Evolutionary conservation across 2,329 filamentous ascomycete species (phyloP).

Genomic region (Lojkania enalia): DNA sequence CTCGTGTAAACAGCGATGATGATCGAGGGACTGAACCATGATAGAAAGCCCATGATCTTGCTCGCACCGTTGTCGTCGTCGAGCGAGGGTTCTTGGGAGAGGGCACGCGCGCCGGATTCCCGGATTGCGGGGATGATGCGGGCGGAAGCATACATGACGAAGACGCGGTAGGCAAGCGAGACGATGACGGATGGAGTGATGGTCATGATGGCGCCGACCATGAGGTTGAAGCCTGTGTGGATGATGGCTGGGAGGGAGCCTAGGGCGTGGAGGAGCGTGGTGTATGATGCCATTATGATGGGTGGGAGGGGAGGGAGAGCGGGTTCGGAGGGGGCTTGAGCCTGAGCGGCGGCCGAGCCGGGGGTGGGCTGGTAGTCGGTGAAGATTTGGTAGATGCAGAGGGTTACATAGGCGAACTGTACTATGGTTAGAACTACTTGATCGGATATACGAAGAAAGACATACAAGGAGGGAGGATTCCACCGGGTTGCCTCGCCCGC

Average conservation of each 20-base stretch:
- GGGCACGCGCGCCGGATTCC: conserved; percentile 78
- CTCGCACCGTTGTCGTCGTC: conserved; percentile 85
- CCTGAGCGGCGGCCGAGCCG: conserved; percentile 54
- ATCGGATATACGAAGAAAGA: neutral
- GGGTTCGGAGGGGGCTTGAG: conserved; percentile 64
- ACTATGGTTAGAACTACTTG: conserved; percentile 11
- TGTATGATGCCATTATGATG: conserved; percentile 98
- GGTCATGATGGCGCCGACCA: conserved; percentile 89
- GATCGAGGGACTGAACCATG: conserved; percentile 93
- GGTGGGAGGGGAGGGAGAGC: conserved; percentile 96
- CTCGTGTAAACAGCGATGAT: conserved; percentile 96
- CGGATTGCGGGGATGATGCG: conserved; percentile 93
- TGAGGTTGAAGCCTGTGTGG: conserved; percentile 80
- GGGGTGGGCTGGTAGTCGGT: conserved; percentile 91
- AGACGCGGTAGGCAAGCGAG: conserved; percentile 87
- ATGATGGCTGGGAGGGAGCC: conserved; percentile 82
- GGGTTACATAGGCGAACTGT: conserved; percentile 90
- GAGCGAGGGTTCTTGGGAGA: conserved; percentile 81
- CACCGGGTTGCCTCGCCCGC: conserved; percentile 89
- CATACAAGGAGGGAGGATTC: conserved; percentile 80
- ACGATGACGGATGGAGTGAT: conserved; percentile 96
- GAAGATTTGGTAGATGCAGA: conserved; percentile 99
- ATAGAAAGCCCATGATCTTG: conserved; percentile 78
- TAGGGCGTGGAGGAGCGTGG: conserved; percentile 82
- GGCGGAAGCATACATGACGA: conserved; percentile 93